Conservation (phyloP, 140 eudicot genomes). For the Erigeron philadelphicus region DNA sequence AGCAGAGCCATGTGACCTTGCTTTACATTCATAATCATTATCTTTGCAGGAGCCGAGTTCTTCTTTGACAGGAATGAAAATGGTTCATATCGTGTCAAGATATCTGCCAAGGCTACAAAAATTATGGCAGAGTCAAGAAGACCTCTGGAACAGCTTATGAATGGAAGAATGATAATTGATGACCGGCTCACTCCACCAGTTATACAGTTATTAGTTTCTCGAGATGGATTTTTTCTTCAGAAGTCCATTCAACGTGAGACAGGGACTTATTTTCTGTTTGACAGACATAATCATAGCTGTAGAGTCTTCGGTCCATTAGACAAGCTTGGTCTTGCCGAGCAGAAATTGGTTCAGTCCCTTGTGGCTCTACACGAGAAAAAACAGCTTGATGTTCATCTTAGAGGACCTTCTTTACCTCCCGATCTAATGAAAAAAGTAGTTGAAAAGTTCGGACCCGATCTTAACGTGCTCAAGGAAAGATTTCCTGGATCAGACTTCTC, state of each 20-base stretch:
- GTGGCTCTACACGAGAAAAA: conserved; percentile 58
- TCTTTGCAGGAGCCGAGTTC: conserved; percentile 64
- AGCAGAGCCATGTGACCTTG: not conserved
- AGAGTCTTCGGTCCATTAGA: conserved; percentile 58
- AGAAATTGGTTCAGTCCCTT: conserved; percentile 50
- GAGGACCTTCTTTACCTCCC: conserved; percentile 58
- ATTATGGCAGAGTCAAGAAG: conserved; percentile 74
- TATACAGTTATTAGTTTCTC: conserved; percentile 46
- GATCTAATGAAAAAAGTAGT: conserved; percentile 88
- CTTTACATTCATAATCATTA: not conserved
- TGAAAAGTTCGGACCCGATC: conserved; percentile 68
- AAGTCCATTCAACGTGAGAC: conserved; percentile 64
- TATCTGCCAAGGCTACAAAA: conserved; percentile 78
- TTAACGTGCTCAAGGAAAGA: conserved; percentile 57
- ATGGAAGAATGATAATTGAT: conserved; percentile 56
- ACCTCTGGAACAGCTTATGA: conserved; percentile 76
- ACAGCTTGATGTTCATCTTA: conserved; percentile 72
- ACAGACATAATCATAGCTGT: conserved; percentile 44
- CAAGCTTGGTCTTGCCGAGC: conserved; percentile 48
- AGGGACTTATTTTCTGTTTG: conserved; percentile 55
- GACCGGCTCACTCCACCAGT: conserved; percentile 56
- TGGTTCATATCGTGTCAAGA: conserved; percentile 69
- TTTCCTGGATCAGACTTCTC: conserved; percentile 67
- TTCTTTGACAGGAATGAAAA: conserved; percentile 48
- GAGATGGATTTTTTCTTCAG: conserved; percentile 56